These are phyloP conservation scores for Sclerotinia subarctica DNA, from an alignment of 2,329 filamentous ascomycete genomes.

Conservation along the genomic window DNA sequence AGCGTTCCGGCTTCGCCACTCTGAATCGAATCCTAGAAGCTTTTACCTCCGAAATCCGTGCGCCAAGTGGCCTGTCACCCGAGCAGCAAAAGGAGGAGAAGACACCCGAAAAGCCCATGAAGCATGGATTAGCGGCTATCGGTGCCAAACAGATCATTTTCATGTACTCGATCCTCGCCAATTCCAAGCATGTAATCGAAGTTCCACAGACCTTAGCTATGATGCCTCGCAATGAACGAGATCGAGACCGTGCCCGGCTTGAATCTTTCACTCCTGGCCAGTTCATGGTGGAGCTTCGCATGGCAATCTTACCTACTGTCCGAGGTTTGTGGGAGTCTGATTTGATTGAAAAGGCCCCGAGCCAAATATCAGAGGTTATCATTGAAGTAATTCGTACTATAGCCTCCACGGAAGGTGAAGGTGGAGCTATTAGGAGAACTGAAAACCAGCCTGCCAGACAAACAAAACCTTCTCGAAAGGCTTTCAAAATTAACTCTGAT, in stretches of 20 bases:
- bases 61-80: constrained; percentile 30
- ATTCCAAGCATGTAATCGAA: constrained; percentile 77
- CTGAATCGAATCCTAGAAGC: constrained; percentile 69
- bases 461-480: constrained; percentile 41
- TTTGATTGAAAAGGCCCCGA: constrained; percentile 76
- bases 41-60: constrained; percentile 58
- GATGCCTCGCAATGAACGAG: constrained; percentile 49
- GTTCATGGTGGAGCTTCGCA: constrained; percentile 81
- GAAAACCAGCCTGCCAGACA: constrained; percentile 51
- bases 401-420: constrained; percentile 73
- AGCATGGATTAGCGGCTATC: constrained; percentile 47
- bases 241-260: constrained; percentile 52
- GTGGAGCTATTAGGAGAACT: constrained; percentile 57
- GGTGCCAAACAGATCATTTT: constrained; percentile 80
- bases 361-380: constrained; percentile 71
- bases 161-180: constrained; percentile 73
- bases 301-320: constrained; percentile 73
- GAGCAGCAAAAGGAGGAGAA: constrained; percentile 39
- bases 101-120: constrained; percentile 28
- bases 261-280: constrained; percentile 68
- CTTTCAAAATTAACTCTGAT: constrained; percentile 51
- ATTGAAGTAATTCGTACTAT: constrained; percentile 81
- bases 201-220: constrained; percentile 60
- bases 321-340: constrained; percentile 80
- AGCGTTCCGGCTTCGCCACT: constrained; percentile 69